Evolutionary conservation across 768 basidiomycete genomes (phyloP).

Genomic region (Psilocybe cubensis): DNA sequence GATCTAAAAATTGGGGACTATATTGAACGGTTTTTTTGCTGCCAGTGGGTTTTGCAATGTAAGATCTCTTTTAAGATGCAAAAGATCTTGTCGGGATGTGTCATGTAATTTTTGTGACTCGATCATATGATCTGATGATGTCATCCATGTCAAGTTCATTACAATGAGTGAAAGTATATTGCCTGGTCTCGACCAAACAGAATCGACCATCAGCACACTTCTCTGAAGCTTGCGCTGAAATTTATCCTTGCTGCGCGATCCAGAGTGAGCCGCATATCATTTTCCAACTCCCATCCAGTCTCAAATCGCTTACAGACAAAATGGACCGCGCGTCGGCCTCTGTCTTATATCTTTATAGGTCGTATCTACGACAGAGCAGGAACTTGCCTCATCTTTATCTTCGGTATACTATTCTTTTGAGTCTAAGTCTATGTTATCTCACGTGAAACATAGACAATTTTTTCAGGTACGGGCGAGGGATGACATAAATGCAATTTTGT

Average conservation of each 20-base stretch:
- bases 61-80: neutral
- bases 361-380: slow-evolving; percentile 44
- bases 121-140: slow-evolving; percentile 15
- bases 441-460: slow-evolving; percentile 51
- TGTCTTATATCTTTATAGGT: slow-evolving; percentile 37
- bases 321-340: neutral
- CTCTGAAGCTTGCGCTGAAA: too few species aligned
- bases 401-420: slow-evolving; percentile 29
- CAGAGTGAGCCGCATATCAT: too few species aligned
- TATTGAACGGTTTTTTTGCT: too few species aligned
- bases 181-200: too few species aligned
- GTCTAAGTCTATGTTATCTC: slow-evolving; percentile 1
- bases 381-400: slow-evolving; percentile 47
- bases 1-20: too few species aligned
- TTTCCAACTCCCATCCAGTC: too few species aligned
- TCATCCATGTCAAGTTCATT: too few species aligned
- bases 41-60: too few species aligned
- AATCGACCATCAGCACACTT: too few species aligned
- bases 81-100: neutral
- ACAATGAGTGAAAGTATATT: too few species aligned
- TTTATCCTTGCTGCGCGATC: too few species aligned
- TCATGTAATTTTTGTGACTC: neutral
- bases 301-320: too few species aligned
- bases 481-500: slow-evolving; percentile 55
- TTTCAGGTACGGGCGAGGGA: slow-evolving; percentile 62